Percentiles rank a stretch among this genome's conserved stretches.
Evolutionary conservation across 2,329 filamentous ascomycete genomes (phyloP).

Genomic region (Scytalidium sp.): DNA sequence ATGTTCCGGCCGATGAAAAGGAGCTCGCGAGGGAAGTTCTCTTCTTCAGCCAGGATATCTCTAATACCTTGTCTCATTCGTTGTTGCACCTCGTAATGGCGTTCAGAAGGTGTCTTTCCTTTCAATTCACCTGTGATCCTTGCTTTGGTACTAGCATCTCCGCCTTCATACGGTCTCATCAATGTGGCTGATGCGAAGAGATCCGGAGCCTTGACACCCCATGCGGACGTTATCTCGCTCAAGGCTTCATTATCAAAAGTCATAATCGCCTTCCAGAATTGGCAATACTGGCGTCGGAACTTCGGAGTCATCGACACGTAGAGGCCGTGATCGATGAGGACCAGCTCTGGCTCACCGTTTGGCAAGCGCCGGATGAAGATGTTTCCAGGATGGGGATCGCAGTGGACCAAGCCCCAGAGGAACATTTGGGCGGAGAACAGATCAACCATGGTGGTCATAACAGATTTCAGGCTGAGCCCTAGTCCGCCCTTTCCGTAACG

Average conservation of each 20-base stretch:
- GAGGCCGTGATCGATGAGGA: constrained; percentile 94
- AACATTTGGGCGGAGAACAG: constrained; percentile 98
- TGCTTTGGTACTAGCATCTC: constrained; percentile 67
- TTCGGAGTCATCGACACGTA: constrained; percentile 86
- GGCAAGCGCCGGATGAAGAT: constrained; percentile 89
- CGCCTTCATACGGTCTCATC: constrained; percentile 86
- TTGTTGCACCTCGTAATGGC: constrained; percentile 74
- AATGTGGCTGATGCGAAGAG: constrained; percentile 89
- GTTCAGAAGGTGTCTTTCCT: constrained; percentile 52
- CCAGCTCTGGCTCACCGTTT: constrained; percentile 80
- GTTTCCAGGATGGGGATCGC: constrained; percentile 95
- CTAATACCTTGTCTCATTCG: constrained; percentile 62
- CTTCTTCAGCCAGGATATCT: constrained; percentile 64
- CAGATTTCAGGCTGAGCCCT: constrained; percentile 76
- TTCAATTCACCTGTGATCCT: constrained; percentile 51
- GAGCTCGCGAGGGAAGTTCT: constrained; percentile 67
- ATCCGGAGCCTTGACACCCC: constrained; percentile 88
- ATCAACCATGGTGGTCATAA: constrained; percentile 96
- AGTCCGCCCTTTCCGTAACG: constrained; percentile 71
- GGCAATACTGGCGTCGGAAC: constrained; percentile 82
- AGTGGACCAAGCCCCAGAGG: constrained; percentile 92
- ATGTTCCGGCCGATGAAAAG: constrained; percentile 73
- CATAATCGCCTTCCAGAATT: constrained; percentile 92
- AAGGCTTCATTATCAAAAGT: constrained; percentile 89
- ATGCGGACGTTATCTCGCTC: constrained; percentile 65